Base-by-base conservation (phyloP, 2,329 filamentous ascomycete species). In the Aureobasidium mangrovei region DNA sequence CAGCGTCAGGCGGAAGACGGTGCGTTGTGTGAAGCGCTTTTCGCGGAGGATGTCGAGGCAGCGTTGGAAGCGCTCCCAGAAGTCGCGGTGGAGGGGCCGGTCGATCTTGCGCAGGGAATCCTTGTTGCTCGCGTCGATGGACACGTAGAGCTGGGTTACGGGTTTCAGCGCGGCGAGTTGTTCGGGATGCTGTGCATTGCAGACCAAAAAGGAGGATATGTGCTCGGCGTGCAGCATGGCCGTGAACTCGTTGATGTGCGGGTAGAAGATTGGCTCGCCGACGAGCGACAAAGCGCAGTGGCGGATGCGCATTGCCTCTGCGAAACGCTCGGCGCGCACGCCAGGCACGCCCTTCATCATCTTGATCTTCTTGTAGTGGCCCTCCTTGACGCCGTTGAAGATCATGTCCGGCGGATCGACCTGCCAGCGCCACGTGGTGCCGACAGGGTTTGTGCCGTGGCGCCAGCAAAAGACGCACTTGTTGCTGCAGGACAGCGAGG, bases 391-490 rank as follows among this genome's bases (percentile, higher is more conserved):
- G 46, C 91, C 91, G 36, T 86, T 74, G 66, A 96, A 95, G 62
- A 97, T 95, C 63, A 90, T 70, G 27, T 95, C 86, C 0, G 91
- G 91, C 0, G 88, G 85, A 66, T 97, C 93, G 31, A 96, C 88
- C 48, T 91, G 82, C 91, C 91, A 98, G 57, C 91, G 84, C 91
- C 93, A 97, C 4, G 86, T 95, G 2, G 93, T 97, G 45, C 91
- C 91, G 0, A 97, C 93, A 0, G 91, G 91, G 67, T 97, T 98
- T 0, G 93, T 97, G 52, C 91, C 93, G 67, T 97, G 93, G 5
- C 93, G 84, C 93, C 91, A 98, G 77, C 91, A 98, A 70, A 97
- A 98, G 60, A 98, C 89, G 69, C 93, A 97, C 70, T 98, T 97
- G 75, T 97, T 97, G 59, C 86, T 93, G 77, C 91, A 98, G 7